Evolutionary conservation across 2,329 filamentous ascomycete species (phyloP).

Genomic region (Acephala macrosclerotiorum): DNA sequence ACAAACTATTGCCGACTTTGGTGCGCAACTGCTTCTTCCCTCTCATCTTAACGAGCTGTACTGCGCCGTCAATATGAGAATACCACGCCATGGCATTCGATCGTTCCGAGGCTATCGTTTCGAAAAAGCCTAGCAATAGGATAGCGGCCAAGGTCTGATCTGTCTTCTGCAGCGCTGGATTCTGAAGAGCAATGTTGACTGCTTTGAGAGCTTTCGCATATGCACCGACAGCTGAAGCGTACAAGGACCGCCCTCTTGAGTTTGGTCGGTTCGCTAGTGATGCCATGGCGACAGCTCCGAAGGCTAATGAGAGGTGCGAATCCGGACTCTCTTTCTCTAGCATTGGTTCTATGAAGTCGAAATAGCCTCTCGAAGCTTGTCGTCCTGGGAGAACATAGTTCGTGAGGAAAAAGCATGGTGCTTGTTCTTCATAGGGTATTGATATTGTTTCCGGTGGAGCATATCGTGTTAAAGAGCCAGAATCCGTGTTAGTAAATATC

Average conservation of each 20-base stretch:
- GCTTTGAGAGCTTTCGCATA: conserved; percentile 62
- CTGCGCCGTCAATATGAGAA: conserved; percentile 69
- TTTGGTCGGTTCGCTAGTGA: conserved; percentile 60
- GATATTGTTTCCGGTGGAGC: conserved; percentile 48
- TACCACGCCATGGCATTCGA: conserved; percentile 66
- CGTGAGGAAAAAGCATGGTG: conserved; percentile 65
- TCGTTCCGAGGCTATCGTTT: conserved; percentile 59
- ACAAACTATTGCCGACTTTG: conserved; percentile 60
- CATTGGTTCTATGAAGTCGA: conserved; percentile 66
- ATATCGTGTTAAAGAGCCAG: conserved; percentile 15
- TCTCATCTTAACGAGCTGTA: conserved; percentile 64
- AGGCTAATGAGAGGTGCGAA: conserved; percentile 61
- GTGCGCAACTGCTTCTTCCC: conserved; percentile 62
- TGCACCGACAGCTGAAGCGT: conserved; percentile 54
- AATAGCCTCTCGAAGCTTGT: conserved; percentile 60
- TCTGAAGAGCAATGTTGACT: conserved; percentile 60
- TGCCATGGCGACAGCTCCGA: conserved; percentile 65
- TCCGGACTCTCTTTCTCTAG: conserved; percentile 53
- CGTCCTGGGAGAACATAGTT: conserved; percentile 65
- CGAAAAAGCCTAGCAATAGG: conserved; percentile 65
- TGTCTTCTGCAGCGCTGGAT: conserved; percentile 56
- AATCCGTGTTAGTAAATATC: conserved; percentile 24
- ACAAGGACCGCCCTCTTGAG: conserved; percentile 41
- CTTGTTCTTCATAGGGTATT: conserved; percentile 60
- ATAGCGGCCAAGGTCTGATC: conserved; percentile 67